Conservation (phyloP, 2,329 filamentous ascomycete species). For the Fusarium fujikuroi region DNA sequence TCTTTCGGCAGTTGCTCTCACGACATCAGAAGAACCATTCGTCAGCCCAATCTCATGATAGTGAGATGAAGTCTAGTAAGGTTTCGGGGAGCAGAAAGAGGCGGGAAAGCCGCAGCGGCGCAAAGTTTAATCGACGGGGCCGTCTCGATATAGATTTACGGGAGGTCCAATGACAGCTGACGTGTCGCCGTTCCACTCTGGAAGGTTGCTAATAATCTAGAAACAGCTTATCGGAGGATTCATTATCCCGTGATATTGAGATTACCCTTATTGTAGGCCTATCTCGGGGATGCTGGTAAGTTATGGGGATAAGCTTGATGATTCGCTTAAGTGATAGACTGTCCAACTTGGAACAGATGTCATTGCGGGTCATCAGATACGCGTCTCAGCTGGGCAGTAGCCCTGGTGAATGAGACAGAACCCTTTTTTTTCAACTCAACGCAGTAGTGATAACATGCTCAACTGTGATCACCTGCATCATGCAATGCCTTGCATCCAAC, state of each 20-base stretch:
- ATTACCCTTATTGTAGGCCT: background rate
- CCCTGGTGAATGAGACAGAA: rapidly evolving
- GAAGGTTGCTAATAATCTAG: background rate
- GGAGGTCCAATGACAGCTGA: background rate
- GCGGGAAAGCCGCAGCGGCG: background rate
- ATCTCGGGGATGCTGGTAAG: rapidly evolving
- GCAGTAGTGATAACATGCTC: background rate
- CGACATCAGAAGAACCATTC: background rate
- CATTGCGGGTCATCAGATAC: rapidly evolving
- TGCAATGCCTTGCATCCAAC: background rate
- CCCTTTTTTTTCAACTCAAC: rapidly evolving
- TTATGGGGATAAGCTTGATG: background rate
- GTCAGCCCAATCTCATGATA: background rate
- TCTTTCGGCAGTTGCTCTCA: background rate
- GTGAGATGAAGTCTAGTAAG: background rate
- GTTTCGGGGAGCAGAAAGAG: background rate
- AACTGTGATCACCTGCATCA: background rate
- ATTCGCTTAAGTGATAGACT: background rate
- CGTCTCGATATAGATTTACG: background rate
- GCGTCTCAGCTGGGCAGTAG: background rate
- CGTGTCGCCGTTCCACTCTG: background rate
- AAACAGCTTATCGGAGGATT: background rate
- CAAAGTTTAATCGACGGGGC: background rate
- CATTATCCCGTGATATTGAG: background rate
- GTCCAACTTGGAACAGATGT: rapidly evolving